A percentile compares a stretch with the other conserved stretches of the same genome.
phyloP scores from a whole-genome alignment of 257 asterid genomes.

The Primulina huaijiensis region DNA sequence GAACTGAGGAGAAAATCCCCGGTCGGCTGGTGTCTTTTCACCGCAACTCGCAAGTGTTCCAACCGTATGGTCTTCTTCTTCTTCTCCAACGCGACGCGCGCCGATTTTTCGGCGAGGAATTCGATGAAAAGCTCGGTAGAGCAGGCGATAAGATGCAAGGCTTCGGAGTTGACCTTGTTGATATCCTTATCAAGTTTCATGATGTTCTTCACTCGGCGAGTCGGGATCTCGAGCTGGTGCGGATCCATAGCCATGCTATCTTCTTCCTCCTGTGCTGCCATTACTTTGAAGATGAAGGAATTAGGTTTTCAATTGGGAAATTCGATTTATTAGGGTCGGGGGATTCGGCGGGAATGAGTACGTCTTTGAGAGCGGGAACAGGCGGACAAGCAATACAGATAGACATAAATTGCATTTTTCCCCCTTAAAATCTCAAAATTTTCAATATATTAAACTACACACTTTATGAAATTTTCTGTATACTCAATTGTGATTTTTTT shows the following conservation, averaged over 20 bases:
- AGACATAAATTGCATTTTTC: too few relatives aligned
- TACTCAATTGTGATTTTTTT: too few relatives aligned
- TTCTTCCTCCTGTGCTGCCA: conserved; percentile 43
- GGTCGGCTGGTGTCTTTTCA: conserved; percentile 74
- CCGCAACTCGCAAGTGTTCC: conserved; percentile 61
- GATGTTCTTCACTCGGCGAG: conserved; percentile 65
- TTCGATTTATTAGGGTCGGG: background rate
- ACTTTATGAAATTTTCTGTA: too few relatives aligned
- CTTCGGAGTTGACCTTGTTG: conserved; percentile 73
- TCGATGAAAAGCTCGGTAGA: conserved; percentile 80
- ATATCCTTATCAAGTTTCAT: conserved; percentile 81
- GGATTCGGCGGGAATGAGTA: background rate
- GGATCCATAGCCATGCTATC: conserved; percentile 29
- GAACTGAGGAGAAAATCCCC: conserved; percentile 82
- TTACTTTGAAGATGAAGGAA: conserved; percentile 1
- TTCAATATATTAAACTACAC: too few relatives aligned
- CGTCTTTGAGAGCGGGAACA: too few relatives aligned
- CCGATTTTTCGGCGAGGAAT: conserved; percentile 74
- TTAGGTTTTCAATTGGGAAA: background rate
- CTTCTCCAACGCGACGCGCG: conserved; percentile 62
- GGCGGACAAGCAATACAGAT: too few relatives aligned
- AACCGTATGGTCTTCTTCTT: conserved; percentile 59
- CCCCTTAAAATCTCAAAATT: too few relatives aligned
- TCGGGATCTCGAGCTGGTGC: conserved; percentile 55
- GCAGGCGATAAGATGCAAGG: conserved; percentile 58